Conservation (phyloP, 345 rosid species). For the Conringia planisiliqua region DNA sequence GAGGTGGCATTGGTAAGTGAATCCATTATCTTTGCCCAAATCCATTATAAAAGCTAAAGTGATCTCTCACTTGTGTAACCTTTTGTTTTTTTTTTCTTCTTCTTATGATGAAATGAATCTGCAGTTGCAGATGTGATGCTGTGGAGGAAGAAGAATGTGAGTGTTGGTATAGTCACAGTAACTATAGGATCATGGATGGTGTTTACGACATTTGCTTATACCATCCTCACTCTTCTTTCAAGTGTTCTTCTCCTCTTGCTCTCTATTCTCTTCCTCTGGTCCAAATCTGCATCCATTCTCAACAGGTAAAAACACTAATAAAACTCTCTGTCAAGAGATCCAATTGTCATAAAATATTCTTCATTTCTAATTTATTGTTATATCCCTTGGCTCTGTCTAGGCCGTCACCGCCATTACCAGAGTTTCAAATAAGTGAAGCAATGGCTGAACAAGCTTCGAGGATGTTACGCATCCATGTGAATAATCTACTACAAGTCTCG, state of each 20-base stretch:
- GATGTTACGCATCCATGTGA: constrained; percentile 43
- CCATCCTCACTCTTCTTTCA: constrained; percentile 75
- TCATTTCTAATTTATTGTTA: background rate
- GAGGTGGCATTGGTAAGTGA: constrained; percentile 73
- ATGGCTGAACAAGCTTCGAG: constrained; percentile 50
- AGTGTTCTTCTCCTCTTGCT: constrained; percentile 84
- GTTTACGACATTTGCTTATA: constrained; percentile 81
- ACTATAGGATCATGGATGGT: constrained; percentile 83
- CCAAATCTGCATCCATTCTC: constrained; percentile 93
- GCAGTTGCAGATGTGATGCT: constrained; percentile 91
- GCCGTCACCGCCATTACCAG: constrained; percentile 88
- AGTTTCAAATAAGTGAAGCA: constrained; percentile 68
- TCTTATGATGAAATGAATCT: constrained; percentile 13
- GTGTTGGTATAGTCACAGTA: constrained; percentile 59
- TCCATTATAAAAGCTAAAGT: background rate
- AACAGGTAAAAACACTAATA: constrained; percentile 49
- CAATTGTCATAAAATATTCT: background rate
- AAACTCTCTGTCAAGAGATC: background rate
- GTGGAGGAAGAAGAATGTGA: constrained; percentile 72
- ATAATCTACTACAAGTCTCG: constrained; percentile 58
- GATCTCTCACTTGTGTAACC: constrained; percentile 2
- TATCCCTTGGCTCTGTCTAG: constrained; percentile 35
- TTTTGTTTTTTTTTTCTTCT: background rate
- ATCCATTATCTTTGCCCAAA: background rate
- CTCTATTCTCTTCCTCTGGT: constrained; percentile 82